Base-by-base conservation (phyloP, 768 basidiomycete species). In the Lactarius quietus region DNA sequence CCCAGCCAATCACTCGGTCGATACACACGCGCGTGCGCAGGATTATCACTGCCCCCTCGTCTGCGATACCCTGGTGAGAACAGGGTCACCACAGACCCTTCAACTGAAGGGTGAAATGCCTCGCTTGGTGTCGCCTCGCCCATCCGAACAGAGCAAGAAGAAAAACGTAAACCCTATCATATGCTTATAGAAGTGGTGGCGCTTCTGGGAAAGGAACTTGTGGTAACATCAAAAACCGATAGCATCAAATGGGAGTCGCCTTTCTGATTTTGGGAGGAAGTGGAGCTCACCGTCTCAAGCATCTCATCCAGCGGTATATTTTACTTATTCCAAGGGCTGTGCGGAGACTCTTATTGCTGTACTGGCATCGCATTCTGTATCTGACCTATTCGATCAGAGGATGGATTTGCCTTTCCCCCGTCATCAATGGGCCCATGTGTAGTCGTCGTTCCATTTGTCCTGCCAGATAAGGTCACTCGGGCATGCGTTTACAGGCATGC, bases 401-500 rank as follows among this genome's bases (percentile, higher is more conserved):
- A 87, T 68, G 88, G 86, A 0, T 78, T 93, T 15, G 89, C 86
- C 0, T 70, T 84, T 14, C 79, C 83, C 6, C 78, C 81, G 12
- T 74, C 76, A 0, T 74, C 81, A 8, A 73, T 76, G 61, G 80
- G 81, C 0, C 82, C 87, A 29, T 98, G 96, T 92, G 88, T 88
- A 0, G 79, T 98, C 39, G 80, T 92, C 38, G 84, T 90, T 0
- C 96, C 96, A 0, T 92, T 95, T 68, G 83, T 87, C 1, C 81
- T 98, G 10, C 93, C 94, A 0, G 88, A 88, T 9, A 96, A 99
- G 74, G 84, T 77, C 23, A 83, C 95, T 43, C 83, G 84, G 33
- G 89, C 85, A 2, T 81, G 84, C 59, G 81, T 98, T 1, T 90
- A 89, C 73, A 84, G 87, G 54, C 83, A 88, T 69, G 82, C 83